phyloP scores from a whole-genome alignment of 192 early-diverging fungal species.

The Coemansia reversa region DNA sequence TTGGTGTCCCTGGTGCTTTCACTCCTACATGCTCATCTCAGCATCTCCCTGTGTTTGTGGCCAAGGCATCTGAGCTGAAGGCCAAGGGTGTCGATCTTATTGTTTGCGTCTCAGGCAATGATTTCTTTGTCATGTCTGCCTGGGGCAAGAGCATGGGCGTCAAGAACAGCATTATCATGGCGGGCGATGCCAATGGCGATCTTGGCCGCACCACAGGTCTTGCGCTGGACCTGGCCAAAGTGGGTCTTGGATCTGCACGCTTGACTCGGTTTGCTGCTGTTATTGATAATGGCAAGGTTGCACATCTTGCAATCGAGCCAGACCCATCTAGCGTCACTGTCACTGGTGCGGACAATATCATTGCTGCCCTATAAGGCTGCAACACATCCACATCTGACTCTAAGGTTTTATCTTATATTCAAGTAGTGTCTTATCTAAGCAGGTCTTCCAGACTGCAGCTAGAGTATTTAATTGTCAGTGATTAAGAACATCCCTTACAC shows the following conservation, averaged over 20 bases:
- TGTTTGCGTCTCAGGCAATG: slow-evolving; percentile 43
- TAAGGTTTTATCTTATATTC: no score
- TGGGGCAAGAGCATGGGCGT: slow-evolving; percentile 52
- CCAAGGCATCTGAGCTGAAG: slow-evolving; percentile 30
- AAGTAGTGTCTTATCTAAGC: no score
- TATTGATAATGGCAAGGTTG: slow-evolving; percentile 67
- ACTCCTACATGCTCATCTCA: slow-evolving; percentile 40
- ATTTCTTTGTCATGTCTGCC: slow-evolving; percentile 58
- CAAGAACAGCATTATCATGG: slow-evolving; percentile 57
- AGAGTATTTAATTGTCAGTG: no score
- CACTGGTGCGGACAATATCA: slow-evolving; percentile 55
- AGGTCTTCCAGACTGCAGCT: no score
- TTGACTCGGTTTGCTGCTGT: slow-evolving; percentile 70
- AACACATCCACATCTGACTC: background rate
- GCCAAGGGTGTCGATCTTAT: slow-evolving; percentile 48
- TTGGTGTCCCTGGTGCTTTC: slow-evolving; percentile 47
- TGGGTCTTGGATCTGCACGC: slow-evolving; percentile 62
- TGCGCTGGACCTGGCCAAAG: slow-evolving; percentile 57
- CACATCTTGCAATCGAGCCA: slow-evolving; percentile 64
- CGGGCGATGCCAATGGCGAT: slow-evolving; percentile 70
- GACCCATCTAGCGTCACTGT: slow-evolving; percentile 55
- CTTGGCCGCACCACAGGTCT: slow-evolving; percentile 69
- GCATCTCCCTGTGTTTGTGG: slow-evolving; percentile 34
- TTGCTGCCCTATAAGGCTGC: slow-evolving; percentile 55
- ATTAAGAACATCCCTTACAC: no score